Conservation (phyloP, 345 rosid genomes). For the Eucalyptus erythrocorys region DNA sequence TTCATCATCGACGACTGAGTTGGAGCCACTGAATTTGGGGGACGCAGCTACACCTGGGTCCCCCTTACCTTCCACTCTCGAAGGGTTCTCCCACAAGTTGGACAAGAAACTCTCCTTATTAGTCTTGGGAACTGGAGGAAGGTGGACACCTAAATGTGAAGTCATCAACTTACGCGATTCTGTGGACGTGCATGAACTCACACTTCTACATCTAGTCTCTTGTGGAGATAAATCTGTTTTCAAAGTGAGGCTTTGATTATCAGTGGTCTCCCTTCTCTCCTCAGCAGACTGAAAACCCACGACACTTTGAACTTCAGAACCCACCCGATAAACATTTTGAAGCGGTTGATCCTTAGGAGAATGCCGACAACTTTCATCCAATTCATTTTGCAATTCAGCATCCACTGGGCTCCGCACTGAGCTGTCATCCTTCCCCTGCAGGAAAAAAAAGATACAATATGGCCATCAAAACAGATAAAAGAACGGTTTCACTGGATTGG, state of each 20-base stretch:
- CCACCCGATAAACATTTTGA: not conserved
- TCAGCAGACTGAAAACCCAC: conserved; percentile 15
- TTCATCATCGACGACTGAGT: conserved; percentile 23
- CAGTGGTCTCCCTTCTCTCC: conserved; percentile 11
- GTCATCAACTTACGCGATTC: conserved; percentile 8
- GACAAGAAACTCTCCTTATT: conserved; percentile 9
- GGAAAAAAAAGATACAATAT: not conserved
- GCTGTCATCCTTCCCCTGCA: conserved; percentile 58
- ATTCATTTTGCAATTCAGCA: conserved; percentile 25
- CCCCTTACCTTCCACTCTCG: conserved; percentile 8
- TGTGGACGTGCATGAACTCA: conserved; percentile 2
- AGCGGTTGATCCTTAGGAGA: conserved; percentile 13
- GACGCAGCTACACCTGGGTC: conserved; percentile 6
- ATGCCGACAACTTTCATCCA: conserved; percentile 26
- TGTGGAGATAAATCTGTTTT: not conserved
- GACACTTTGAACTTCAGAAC: conserved; percentile 10
- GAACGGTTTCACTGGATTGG: not conserved
- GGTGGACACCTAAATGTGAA: not conserved
- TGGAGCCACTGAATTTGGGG: conserved; percentile 22
- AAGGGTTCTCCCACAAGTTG: conserved; percentile 20
- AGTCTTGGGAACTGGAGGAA: conserved; percentile 2
- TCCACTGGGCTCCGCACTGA: conserved; percentile 11
- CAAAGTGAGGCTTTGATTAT: conserved; percentile 1
- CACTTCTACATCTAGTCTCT: conserved; percentile 3
- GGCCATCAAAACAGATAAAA: not conserved